A percentile compares a stretch with the other conserved stretches of the same genome.
Evolutionary conservation across 345 rosid genomes (phyloP).

Genomic region (Tarenaya hassleriana): DNA sequence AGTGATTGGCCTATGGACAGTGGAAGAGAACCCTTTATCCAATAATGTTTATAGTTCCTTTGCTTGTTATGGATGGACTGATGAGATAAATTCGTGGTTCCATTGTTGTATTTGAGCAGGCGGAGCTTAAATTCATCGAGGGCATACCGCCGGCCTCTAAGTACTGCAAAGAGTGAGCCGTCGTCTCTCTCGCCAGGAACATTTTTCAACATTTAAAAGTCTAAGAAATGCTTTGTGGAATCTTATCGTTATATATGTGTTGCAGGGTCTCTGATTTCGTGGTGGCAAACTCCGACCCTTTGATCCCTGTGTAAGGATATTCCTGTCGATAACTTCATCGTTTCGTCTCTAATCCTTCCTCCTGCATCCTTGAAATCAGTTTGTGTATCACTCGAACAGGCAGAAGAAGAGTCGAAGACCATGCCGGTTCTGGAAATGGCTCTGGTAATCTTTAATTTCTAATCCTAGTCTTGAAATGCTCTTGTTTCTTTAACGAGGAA

Average conservation of each 20-base stretch:
- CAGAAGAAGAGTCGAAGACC: constrained; percentile 45
- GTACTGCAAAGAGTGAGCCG: constrained; percentile 84
- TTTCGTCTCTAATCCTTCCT: constrained; percentile 1
- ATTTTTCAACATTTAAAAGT: neutral
- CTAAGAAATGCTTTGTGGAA: too few relatives aligned
- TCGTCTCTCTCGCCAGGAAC: neutral
- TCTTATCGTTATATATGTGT: neutral
- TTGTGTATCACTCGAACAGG: constrained; percentile 31
- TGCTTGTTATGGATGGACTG: neutral
- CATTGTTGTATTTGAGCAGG: constrained; percentile 36
- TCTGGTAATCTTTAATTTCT: constrained; percentile 38
- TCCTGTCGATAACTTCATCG: neutral
- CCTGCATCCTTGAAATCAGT: neutral
- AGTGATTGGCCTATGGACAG: too few relatives aligned
- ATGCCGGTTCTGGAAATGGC: constrained; percentile 77
- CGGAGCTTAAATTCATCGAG: constrained; percentile 53
- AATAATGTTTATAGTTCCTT: neutral
- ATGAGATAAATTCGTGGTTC: constrained; percentile 8
- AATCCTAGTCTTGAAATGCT: neutral
- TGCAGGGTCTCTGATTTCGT: constrained; percentile 69
- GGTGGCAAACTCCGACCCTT: constrained; percentile 59
- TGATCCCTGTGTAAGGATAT: constrained; percentile 52
- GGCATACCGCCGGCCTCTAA: constrained; percentile 60
- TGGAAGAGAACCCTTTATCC: neutral
- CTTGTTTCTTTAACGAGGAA: too few relatives aligned